phyloP scores from a whole-genome alignment of 2,329 filamentous ascomycete species.

The Colletotrichum nymphaeae region DNA sequence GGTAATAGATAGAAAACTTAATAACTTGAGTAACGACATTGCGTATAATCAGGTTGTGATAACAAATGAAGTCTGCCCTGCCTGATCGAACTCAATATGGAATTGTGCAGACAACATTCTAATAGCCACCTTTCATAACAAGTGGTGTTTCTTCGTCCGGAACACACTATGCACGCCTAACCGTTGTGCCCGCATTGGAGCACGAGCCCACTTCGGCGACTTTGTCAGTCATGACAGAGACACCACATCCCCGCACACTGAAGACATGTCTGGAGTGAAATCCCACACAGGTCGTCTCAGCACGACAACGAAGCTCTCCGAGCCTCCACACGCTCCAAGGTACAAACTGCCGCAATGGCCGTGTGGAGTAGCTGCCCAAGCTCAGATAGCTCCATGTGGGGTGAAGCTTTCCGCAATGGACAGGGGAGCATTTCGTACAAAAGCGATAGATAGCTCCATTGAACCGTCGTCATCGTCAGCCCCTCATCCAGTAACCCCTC shows the following conservation, averaged over 20 bases:
- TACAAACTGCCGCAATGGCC: not conserved
- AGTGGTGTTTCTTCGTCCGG: not conserved
- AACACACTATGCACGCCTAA: not conserved
- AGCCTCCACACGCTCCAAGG: not conserved
- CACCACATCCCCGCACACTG: not conserved
- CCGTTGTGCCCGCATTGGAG: not conserved
- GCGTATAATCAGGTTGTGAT: not conserved
- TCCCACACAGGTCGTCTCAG: not conserved
- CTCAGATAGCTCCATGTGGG: slow-evolving; percentile 20
- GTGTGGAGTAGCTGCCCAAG: slow-evolving; percentile 13
- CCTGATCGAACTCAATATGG: not conserved
- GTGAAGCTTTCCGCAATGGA: slow-evolving; percentile 6
- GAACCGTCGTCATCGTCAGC: not conserved
- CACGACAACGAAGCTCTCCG: not conserved
- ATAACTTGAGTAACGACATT: not conserved
- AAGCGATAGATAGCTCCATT: not conserved
- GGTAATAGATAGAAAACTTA: not conserved
- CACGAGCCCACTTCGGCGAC: not conserved
- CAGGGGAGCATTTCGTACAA: not conserved
- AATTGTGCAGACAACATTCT: not conserved
- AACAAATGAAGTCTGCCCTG: not conserved
- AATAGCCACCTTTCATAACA: not conserved
- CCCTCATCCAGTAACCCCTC: not conserved
- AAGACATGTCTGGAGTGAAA: not conserved
- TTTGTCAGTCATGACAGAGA: slow-evolving; percentile 17